These are phyloP conservation scores for Mortierella sp. DNA, from an alignment of 371 early-diverging fungal species.

Conservation along the genomic window DNA sequence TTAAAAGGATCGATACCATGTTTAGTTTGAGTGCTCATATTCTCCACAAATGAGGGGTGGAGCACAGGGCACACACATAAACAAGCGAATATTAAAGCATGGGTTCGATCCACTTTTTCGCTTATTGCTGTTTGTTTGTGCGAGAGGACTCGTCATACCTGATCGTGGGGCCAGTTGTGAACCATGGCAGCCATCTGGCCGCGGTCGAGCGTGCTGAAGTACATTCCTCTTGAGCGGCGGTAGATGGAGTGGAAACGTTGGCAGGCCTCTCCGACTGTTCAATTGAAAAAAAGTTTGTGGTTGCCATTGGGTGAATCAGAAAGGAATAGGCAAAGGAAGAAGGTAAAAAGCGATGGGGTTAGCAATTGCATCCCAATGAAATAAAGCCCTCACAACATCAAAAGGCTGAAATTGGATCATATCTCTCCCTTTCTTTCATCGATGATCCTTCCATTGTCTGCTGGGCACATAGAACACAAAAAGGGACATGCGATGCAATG, in stretches of 20 bases:
- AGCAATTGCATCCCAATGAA: not conserved
- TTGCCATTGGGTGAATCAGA: not conserved
- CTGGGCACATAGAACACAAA: not conserved
- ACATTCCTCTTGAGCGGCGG: constrained; percentile 76
- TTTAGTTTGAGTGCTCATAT: constrained; percentile 7
- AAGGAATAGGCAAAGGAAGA: not conserved
- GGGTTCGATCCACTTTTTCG: not conserved
- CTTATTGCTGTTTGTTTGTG: not conserved
- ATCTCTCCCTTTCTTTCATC: not conserved
- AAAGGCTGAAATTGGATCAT: constrained; percentile 2
- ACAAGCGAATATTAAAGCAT: not conserved
- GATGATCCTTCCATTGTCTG: not conserved
- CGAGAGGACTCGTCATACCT: constrained; percentile 18
- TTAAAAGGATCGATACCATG: not conserved
- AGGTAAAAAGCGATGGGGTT: constrained; percentile 7
- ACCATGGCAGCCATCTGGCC: constrained; percentile 68
- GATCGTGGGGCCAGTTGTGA: constrained; percentile 57
- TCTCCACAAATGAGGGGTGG: constrained; percentile 13
- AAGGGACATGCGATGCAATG: not conserved
- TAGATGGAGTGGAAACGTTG: constrained; percentile 73
- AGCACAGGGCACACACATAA: constrained; percentile 48
- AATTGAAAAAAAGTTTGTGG: not conserved
- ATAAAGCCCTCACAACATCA: not conserved
- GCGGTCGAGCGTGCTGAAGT: constrained; percentile 71
- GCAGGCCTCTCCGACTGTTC: constrained; percentile 60